Conservation (phyloP, 2,329 filamentous ascomycete species). For the Hypoxylon sp. region DNA sequence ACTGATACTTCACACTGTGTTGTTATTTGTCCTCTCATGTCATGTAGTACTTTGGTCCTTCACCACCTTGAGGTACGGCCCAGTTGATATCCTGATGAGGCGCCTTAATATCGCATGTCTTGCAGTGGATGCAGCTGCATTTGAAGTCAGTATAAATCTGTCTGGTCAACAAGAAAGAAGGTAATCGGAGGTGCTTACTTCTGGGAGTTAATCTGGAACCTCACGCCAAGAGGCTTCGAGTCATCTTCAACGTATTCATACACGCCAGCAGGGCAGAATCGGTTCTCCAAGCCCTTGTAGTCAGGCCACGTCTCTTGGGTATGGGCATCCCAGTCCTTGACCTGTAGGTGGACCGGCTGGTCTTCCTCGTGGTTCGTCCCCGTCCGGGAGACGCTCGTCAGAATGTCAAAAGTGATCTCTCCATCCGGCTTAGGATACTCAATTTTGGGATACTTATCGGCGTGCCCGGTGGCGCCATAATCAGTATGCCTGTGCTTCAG, state of each 20-base stretch:
- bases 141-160: constrained; percentile 48
- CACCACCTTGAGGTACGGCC: constrained; percentile 94
- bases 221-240: constrained; percentile 86
- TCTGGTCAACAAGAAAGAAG: background rate
- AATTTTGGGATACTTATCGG: constrained; percentile 87
- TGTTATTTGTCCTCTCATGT: constrained; percentile 58
- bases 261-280: constrained; percentile 97
- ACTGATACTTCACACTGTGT: background rate
- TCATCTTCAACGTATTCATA: constrained; percentile 98
- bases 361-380: constrained; percentile 99
- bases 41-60: constrained; percentile 80
- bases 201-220: constrained; percentile 97
- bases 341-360: constrained; percentile 95
- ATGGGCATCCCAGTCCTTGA: constrained; percentile 95
- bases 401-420: constrained; percentile 93
- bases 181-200: constrained; percentile 77
- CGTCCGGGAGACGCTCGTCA: constrained; percentile 94
- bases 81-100: constrained; percentile 98
- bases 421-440: constrained; percentile 98
- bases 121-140: constrained; percentile 94
- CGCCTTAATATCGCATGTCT: constrained; percentile 99
- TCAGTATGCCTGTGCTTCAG: constrained; percentile 87
- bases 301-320: constrained; percentile 84
- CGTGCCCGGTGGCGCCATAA: constrained; percentile 82
- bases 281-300: constrained; percentile 93